Percentiles rank a stretch among this genome's conserved stretches.
Evolutionary conservation across 306 rosid genomes (phyloP).

Genomic region (Trichosanthes truncata): DNA sequence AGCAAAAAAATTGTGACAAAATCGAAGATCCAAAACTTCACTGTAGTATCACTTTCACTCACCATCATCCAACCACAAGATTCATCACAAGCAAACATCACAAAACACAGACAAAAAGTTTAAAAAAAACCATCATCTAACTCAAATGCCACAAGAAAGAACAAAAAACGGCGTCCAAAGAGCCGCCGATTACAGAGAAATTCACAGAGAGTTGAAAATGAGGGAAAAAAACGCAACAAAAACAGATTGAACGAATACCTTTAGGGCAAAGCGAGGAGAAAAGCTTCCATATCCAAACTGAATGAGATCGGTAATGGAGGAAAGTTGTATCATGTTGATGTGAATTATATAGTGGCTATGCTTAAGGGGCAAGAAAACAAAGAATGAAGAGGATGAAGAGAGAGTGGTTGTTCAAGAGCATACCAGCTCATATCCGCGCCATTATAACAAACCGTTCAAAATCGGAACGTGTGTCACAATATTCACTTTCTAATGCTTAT

Average conservation of each 20-base stretch:
- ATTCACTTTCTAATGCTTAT: not conserved
- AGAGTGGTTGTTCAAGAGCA: not conserved
- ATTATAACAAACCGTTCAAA: slow-evolving; percentile 3
- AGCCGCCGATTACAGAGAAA: not conserved
- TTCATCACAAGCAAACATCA: not conserved
- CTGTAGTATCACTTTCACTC: not conserved
- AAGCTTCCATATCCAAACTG: not conserved
- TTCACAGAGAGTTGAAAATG: not conserved
- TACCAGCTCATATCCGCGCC: slow-evolving; percentile 6
- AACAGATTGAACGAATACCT: not conserved
- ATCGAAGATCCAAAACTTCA: not conserved
- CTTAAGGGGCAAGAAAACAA: slow-evolving; percentile 3
- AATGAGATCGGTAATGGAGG: not conserved
- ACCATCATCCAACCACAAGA: not conserved
- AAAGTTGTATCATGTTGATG: not conserved
- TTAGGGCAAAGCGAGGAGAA: not conserved
- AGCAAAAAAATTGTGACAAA: not conserved
- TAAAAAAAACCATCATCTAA: not conserved
- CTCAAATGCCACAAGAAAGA: not conserved
- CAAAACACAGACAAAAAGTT: not conserved
- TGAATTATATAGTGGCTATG: not conserved
- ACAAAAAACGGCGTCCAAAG: not conserved
- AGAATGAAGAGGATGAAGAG: not conserved
- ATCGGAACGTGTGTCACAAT: not conserved
- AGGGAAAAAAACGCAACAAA: not conserved